Evolutionary conservation across 2,329 filamentous ascomycete genomes (phyloP), one percentile per base, ranked within the genome.

Genomic region (Aspergillus sp.): DNA sequence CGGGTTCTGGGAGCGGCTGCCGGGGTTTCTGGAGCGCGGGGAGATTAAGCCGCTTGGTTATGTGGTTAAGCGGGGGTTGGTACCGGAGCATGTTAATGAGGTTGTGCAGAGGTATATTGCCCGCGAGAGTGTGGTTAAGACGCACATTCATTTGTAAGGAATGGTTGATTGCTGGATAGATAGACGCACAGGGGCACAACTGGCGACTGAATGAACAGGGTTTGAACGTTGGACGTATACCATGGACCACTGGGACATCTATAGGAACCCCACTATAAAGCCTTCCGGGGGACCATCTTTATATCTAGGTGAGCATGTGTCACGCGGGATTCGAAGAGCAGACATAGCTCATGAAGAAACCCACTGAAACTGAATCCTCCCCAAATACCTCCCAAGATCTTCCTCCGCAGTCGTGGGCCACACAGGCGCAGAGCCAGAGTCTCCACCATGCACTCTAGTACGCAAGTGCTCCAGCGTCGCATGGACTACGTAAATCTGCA

Each of bases 71-170:
- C 59, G 78, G 43, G 77, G 74, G 0, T 62, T 78, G 59, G 67
- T 71, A 57, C 69, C 67, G 4, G 72, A 69, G 6, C 73, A 71
- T 58, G 73, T 78, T 4, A 80, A 80, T 65, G 67, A 70, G 52
- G 70, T 75, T 8, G 60, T 81, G 54, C 77, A 80, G 71, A 66
- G 65, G 15, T 80, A 79, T 69, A 61, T 72, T 25, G 74, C 79
- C 67, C 75, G 74, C 17, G 73, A 23, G 38, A 34, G 9, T 38
- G 56, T 59, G 7, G 30, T 7, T 0, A 59, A 59, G 56, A 59
- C 56, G 34, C 56, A 59, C 34, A 34, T 59, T 30, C 56, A 59
- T 59, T 17, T 41, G 34, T 41, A 11, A 38, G 34, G 1, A 8
- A 11, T 4, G 34, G 13, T 38, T 38, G 34, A 11, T 15, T 9